Conservation (phyloP, 345 rosid species). For the Murraya paniculata region DNA sequence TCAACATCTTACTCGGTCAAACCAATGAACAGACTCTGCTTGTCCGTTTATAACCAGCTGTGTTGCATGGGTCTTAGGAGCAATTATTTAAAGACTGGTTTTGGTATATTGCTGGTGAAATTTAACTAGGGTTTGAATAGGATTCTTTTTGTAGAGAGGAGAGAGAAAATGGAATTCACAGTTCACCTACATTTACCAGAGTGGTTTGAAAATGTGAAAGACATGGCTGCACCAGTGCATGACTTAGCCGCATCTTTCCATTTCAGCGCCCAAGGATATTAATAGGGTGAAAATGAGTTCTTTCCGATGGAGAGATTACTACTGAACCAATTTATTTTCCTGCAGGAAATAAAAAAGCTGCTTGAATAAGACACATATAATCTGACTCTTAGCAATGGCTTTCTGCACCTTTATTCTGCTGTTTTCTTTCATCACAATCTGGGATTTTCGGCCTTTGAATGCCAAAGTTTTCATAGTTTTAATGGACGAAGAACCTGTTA, state of each 20-base stretch:
- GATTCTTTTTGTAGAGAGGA: background rate
- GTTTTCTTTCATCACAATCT: constrained; percentile 2
- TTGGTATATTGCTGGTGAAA: background rate
- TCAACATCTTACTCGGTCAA: background rate
- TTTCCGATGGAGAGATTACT: background rate
- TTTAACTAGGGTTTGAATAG: background rate
- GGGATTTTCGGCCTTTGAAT: constrained; percentile 6
- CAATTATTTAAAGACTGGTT: background rate
- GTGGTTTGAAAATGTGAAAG: constrained; percentile 31
- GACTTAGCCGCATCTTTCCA: constrained; percentile 4
- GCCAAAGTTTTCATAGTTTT: constrained; percentile 38
- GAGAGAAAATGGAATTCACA: background rate
- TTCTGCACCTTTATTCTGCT: constrained; percentile 9
- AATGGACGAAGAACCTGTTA: constrained; percentile 33
- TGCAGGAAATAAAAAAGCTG: background rate
- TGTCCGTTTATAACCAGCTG: background rate
- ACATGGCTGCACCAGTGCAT: constrained; percentile 22
- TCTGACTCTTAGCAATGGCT: constrained; percentile 11
- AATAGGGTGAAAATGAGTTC: background rate
- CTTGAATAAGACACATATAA: background rate
- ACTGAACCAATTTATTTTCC: background rate
- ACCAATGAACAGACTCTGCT: background rate
- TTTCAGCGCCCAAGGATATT: background rate
- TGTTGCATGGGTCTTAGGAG: background rate
- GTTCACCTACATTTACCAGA: constrained; percentile 8